Evolutionary conservation across 768 basidiomycete genomes (phyloP), one percentile per base, ranked within the genome.

Genomic region (Rhizopogon roseolus): DNA sequence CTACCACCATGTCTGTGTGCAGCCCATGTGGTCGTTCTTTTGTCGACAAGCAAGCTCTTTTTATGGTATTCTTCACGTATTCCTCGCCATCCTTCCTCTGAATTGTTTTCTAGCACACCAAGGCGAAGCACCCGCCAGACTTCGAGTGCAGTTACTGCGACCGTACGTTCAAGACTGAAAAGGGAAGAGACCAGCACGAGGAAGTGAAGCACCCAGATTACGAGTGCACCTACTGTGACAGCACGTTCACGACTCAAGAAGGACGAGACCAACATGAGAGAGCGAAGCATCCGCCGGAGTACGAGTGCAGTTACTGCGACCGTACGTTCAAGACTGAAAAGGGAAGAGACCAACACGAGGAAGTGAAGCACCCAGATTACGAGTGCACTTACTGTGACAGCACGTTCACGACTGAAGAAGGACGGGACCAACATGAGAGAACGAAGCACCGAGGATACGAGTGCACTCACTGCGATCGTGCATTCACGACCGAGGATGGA

Each of bases 1-100:
- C 46, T 25, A 22, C 32, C 53, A 44, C 10, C 29, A 67, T 69
- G 66, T 34, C 54, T n/a, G 13, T 3, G 10, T 67, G 66, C 27
- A 1, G 40, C 11, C 16, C 4, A 6, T 69, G 66, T 54, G 39
- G 42, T 25, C 56, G 67, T 27, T 37, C 1, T 13, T 67, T 69
- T 41, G 32, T 16, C 4, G 27, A 65, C 44, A 32, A 28, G 0
- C 4, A 50, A 0, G 63, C 44, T 17, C 0, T 68, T 14, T 29
- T 11, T 10, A 51, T 48, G 58, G 66, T 69, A 16, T 16, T 4
- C 52, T 54, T 28, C 11, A 1, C 27, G 9, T 29, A n/a, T 34
- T 16, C 22, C 36, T 17, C 22, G 22, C 9, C 22, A 8, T 36
- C 19, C 22, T 28, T 2, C 19, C 6, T 41, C 36, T 40, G 2